Conservation (phyloP, 306 rosid species). For the Dalbergia cultrata region DNA sequence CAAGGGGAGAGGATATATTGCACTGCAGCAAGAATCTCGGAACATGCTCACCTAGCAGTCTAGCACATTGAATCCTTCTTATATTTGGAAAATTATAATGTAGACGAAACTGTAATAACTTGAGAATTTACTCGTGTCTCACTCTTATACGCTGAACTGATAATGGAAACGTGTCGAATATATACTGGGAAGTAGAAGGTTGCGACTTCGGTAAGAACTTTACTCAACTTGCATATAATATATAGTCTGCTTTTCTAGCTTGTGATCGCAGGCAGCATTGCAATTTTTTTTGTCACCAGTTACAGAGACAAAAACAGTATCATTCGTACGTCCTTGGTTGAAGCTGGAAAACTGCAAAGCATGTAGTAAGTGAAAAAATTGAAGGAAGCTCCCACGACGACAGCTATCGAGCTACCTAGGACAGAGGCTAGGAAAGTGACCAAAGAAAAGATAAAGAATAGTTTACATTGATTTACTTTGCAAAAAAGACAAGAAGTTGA, state of each 20-base stretch:
- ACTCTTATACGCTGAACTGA: not conserved
- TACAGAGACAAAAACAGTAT: conserved; percentile 16
- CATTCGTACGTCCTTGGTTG: conserved; percentile 25
- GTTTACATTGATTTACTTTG: no score
- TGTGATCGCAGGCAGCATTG: not conserved
- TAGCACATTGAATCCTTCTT: conserved; percentile 20
- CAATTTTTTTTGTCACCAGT: conserved; percentile 10
- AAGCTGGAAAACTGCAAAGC: conserved; percentile 23
- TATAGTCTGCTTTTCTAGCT: not conserved
- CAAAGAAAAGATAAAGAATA: no score
- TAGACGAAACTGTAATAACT: conserved; percentile 10
- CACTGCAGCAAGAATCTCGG: conserved; percentile 32
- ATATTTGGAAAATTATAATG: conserved; percentile 20
- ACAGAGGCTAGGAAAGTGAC: not conserved
- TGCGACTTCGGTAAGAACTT: not conserved
- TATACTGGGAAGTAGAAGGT: not conserved
- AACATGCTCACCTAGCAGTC: conserved; percentile 17
- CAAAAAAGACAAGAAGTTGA: no score
- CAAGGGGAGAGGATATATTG: not conserved
- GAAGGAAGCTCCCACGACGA: not conserved
- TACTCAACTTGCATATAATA: not conserved
- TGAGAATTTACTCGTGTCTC: conserved; percentile 37
- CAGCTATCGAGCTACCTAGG: not conserved
- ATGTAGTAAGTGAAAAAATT: conserved; percentile 26
- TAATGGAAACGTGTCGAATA: not conserved